phyloP scores from a whole-genome alignment of 2,329 filamentous ascomycete species.

The Cladosporium velox region DNA sequence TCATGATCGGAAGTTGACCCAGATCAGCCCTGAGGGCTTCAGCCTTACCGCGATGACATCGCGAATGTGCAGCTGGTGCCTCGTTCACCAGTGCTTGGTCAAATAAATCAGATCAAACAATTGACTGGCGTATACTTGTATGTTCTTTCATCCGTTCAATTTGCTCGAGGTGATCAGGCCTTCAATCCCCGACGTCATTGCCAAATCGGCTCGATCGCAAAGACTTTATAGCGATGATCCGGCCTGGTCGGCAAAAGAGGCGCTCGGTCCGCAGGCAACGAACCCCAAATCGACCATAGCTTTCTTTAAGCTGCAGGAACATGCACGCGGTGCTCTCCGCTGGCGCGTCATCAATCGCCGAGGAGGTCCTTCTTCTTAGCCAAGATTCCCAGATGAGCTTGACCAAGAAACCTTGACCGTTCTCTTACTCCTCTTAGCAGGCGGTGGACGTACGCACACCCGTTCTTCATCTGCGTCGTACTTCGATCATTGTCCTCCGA shows the following conservation, averaged over 20 bases:
- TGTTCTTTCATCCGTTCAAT: neutral
- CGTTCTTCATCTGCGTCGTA: neutral
- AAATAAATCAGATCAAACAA: too few relatives aligned
- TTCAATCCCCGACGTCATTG: neutral
- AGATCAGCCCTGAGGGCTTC: neutral
- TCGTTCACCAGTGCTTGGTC: neutral
- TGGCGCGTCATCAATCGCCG: constrained; percentile 15
- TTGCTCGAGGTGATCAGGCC: neutral
- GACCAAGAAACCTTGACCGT: constrained; percentile 15
- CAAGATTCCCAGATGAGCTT: constrained; percentile 8
- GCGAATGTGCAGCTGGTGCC: neutral
- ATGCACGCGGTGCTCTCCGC: constrained; percentile 6
- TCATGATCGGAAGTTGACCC: constrained; percentile 8
- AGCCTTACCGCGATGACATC: neutral
- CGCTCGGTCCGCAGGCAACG: neutral
- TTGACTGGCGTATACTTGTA: neutral
- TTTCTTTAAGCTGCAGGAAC: constrained; percentile 6
- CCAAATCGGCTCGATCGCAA: neutral
- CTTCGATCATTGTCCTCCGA: neutral
- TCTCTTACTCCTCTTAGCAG: neutral
- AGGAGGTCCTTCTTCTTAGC: neutral
- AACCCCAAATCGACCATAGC: constrained; percentile 11
- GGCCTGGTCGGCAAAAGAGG: neutral
- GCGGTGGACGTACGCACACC: neutral
- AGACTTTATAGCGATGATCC: neutral